Base-by-base conservation (phyloP, 169 alveolate species). In the Plasmodium coatneyi region DNA sequence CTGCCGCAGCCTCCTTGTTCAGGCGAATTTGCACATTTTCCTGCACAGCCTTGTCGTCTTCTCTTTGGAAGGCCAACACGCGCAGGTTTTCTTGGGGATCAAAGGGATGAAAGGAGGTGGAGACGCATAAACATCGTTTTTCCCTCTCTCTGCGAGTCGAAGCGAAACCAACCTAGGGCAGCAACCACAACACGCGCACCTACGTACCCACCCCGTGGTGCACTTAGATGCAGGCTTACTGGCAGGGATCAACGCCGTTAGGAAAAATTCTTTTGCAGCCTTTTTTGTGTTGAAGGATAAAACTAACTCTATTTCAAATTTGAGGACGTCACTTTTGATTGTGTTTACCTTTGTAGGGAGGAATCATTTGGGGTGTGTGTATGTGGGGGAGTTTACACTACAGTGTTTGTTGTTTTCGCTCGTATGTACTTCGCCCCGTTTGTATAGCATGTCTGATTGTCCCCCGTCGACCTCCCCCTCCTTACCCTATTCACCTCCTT, bases 401-500 rank as follows among this genome's bases (percentile, higher is more conserved):
- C 49, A 5, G 12, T 41, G 49, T 41, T 41, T 6, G 10, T 3
- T 41, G 4, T 2, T n/a, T 2, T 43, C 54, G n/a, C 3, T n/a
- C n/a, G 4, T 0, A 12, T 43, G 54, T 12, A 43, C 3, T 10
- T 9, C 54, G 0, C 54, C 54, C 5, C 54, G n/a, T 43, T 43
- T 43, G 54, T 12, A 43, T 0, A 12, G 54, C 16, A 43, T 12
- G 10, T 82, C 43, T 34, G 28, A 32, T 2, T 12, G 16, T 39
- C 14, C 72, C 5, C 12, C 49, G 14, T 41, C 39, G n/a, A 22
- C 76, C 76, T 14, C 10, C 22, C 1, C 4, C 3, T 5, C 56
- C 36, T 84, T 72, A 71, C 92, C 49, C 36, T 52, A 46, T 84
- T 84, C 71, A n/a, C 92, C n/a, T 84, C 80, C 46, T 72, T 84